phyloP scores from a whole-genome alignment of 176 grass and related monocot genomes.

The Pontederia crassipes region DNA sequence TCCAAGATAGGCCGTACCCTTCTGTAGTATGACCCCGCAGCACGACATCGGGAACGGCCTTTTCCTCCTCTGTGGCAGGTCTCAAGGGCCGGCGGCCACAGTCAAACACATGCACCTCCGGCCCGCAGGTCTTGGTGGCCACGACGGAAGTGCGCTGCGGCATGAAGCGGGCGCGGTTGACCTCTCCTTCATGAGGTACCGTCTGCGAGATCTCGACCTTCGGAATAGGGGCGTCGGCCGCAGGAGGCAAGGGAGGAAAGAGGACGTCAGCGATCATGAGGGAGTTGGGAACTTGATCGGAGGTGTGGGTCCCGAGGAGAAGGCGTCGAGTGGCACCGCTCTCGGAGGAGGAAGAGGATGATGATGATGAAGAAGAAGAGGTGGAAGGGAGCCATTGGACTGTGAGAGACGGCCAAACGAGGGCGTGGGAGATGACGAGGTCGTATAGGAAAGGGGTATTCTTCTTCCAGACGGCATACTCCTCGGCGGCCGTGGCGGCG shows the following conservation, averaged over 20 bases:
- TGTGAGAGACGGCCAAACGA: conserved; percentile 92
- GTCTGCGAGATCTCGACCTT: conserved; percentile 40
- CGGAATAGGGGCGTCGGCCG: conserved; percentile 25
- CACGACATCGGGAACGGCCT: conserved; percentile 35
- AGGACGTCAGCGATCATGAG: conserved; percentile 52
- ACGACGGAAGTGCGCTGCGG: conserved; percentile 49
- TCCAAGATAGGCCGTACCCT: conserved; percentile 91
- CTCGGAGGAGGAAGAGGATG: no score
- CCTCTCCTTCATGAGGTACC: conserved; percentile 57
- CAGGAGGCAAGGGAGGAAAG: conserved; percentile 39
- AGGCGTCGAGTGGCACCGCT: conserved; percentile 30
- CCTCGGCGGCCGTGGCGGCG: conserved; percentile 28
- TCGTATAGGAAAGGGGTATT: conserved; percentile 88
- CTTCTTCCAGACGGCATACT: conserved; percentile 88
- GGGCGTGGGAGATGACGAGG: conserved; percentile 74
- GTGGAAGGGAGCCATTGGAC: conserved; percentile 57
- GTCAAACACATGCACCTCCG: conserved; percentile 75
- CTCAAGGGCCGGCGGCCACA: conserved; percentile 12
- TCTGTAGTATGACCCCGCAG: conserved; percentile 64
- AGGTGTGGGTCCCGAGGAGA: conserved; percentile 72
- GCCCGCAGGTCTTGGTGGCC: conserved; percentile 67
- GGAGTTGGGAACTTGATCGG: conserved; percentile 43
- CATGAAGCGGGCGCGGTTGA: conserved; percentile 82
- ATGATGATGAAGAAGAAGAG: conserved; percentile 11
- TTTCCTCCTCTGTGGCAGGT: conserved; percentile 13